Evolutionary conservation across 208 protist species (phyloP).

Genomic region (Acanthamoeba triangularis): DNA sequence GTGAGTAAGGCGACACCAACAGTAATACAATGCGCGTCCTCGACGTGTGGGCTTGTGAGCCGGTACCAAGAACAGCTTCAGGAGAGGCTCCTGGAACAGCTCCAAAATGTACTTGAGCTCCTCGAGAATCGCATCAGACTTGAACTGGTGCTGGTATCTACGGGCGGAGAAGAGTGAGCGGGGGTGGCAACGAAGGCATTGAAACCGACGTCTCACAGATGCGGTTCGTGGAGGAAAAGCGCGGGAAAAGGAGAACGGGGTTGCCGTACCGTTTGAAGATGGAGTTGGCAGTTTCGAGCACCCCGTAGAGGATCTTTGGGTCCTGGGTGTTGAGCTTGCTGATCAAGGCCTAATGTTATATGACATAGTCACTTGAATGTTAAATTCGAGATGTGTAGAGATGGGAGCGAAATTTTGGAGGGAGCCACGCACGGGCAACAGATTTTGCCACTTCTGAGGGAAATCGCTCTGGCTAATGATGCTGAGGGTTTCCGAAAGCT

Average conservation of each 20-base stretch:
- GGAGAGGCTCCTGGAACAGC: constrained; percentile 82
- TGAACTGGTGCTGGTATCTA: constrained; percentile 76
- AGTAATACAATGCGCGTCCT: background rate
- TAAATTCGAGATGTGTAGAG: background rate
- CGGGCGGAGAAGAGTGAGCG: background rate
- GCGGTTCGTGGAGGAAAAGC: no score
- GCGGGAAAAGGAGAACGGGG: constrained; percentile 43
- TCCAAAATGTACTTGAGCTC: constrained; percentile 88
- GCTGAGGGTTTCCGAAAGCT: constrained; percentile 94
- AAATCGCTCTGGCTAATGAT: constrained; percentile 96
- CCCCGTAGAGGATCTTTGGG: constrained; percentile 86
- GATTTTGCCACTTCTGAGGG: constrained; percentile 93
- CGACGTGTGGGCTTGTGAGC: background rate
- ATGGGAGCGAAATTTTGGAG: background rate
- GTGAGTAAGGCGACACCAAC: no score
- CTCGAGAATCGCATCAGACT: constrained; percentile 74
- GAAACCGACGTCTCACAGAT: background rate
- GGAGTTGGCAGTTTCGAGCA: constrained; percentile 94
- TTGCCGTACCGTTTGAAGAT: constrained; percentile 95
- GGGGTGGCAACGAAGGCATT: background rate
- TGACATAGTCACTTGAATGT: background rate
- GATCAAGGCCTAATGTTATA: constrained; percentile 87
- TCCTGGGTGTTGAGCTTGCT: constrained; percentile 82
- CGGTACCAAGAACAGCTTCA: constrained; percentile 79
- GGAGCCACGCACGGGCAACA: constrained; percentile 86